Conservation (phyloP, 2,329 filamentous ascomycete genomes). For the Aspergillus glaucus region DNA sequence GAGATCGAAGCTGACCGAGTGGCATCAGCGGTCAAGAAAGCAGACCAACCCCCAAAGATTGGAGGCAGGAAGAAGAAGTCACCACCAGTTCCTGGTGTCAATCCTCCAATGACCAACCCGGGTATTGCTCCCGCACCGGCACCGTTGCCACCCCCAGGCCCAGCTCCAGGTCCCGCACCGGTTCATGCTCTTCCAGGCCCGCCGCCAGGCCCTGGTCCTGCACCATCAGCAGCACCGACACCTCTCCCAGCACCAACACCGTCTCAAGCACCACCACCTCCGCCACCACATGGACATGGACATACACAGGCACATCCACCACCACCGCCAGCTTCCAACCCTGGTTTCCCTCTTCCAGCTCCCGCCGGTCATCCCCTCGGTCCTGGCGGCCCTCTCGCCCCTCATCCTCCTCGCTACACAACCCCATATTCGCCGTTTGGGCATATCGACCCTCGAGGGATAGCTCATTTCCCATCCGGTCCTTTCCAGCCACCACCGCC, state of each 20-base stretch:
- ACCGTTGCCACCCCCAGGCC: background rate
- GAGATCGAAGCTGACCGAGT: conserved; percentile 38
- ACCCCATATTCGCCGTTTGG: conserved; percentile 19
- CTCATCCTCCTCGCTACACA: conserved; percentile 9
- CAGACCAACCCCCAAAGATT: conserved; percentile 19
- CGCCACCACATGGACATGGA: background rate
- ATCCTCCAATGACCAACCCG: background rate
- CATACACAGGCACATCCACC: background rate
- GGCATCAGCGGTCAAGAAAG: conserved; percentile 22
- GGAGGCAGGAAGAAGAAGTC: conserved; percentile 19
- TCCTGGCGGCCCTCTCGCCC: conserved; percentile 6
- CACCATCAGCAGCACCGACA: background rate
- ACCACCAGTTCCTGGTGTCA: conserved; percentile 1
- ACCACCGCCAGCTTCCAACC: background rate
- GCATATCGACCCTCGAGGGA: conserved; percentile 20
- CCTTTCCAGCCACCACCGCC: conserved; percentile 15
- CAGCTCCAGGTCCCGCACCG: no score
- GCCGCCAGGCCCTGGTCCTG: background rate
- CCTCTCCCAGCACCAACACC: conserved; percentile 5
- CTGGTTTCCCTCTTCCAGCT: background rate
- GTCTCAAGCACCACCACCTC: background rate
- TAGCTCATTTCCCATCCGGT: conserved; percentile 14
- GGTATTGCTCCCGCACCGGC: conserved; percentile 15
- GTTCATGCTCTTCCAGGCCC: no score
- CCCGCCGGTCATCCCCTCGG: conserved; percentile 1